Conservation (phyloP, 2,329 filamentous ascomycete genomes). For the Calonectria pteridis region DNA sequence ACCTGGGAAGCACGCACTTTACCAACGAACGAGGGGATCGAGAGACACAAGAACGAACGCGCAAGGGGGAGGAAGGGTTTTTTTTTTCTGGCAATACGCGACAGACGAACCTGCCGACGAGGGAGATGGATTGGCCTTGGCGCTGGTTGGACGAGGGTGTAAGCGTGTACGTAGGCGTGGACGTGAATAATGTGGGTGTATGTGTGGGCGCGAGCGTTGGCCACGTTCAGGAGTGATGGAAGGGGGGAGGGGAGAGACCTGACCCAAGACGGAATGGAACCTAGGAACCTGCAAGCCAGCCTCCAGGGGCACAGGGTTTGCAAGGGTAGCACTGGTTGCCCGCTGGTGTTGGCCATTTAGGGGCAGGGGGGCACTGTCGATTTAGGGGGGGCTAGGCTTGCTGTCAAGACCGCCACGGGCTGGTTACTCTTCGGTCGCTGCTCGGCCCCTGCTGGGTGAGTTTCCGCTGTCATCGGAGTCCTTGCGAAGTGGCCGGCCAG, state of each 20-base stretch:
- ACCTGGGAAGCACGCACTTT: constrained; percentile 12
- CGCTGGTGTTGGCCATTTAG: constrained; percentile 7
- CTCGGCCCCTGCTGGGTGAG: constrained; percentile 23
- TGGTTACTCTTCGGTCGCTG: neutral
- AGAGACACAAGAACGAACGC: constrained; percentile 9
- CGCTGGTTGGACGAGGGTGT: constrained; percentile 1
- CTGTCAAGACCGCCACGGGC: constrained; percentile 40
- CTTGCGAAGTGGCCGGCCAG: constrained; percentile 38
- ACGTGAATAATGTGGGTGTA: neutral
- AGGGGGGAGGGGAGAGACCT: neutral
- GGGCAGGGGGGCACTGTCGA: constrained; percentile 20
- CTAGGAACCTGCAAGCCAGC: constrained; percentile 9
- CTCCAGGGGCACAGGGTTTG: constrained; percentile 6
- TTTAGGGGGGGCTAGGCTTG: constrained; percentile 25
- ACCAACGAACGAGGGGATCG: constrained; percentile 2
- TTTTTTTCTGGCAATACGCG: constrained; percentile 3
- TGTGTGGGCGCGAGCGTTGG: constrained; percentile 11
- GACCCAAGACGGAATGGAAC: constrained; percentile 5
- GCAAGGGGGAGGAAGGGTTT: neutral
- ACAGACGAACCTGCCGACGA: constrained; percentile 3
- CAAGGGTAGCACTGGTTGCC: constrained; percentile 1
- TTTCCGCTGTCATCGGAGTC: constrained; percentile 22
- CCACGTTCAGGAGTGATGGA: constrained; percentile 14
- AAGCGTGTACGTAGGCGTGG: constrained; percentile 16
- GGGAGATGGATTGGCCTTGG: neutral